Evolutionary conservation across 805 yeast species (phyloP).

Genomic region (Metschnikowia kofuensis): DNA sequence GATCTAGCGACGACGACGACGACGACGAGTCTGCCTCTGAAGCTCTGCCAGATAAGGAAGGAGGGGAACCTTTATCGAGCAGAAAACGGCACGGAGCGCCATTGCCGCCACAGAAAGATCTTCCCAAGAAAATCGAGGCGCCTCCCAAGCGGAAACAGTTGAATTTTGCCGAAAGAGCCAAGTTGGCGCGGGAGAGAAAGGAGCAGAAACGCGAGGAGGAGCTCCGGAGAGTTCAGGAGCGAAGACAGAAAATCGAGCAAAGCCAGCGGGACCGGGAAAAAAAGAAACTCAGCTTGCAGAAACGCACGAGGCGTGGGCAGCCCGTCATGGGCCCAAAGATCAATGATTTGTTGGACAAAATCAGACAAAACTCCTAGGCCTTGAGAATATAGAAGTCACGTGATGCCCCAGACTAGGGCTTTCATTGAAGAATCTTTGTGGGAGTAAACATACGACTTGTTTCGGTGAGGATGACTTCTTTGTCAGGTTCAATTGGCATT

Average conservation of each 20-base stretch:
- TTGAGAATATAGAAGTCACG: background rate
- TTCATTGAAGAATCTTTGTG: background rate
- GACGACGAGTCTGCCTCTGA: background rate
- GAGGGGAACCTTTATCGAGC: slow-evolving; percentile 22
- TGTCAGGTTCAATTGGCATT: too few relatives aligned
- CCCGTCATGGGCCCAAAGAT: slow-evolving; percentile 91
- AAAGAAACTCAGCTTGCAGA: slow-evolving; percentile 39
- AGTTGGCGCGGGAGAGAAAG: slow-evolving; percentile 46
- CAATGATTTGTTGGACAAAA: slow-evolving; percentile 71
- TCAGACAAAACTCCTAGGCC: slow-evolving; percentile 44
- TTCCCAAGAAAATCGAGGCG: slow-evolving; percentile 23
- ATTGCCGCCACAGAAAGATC: slow-evolving; percentile 8
- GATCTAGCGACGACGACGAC: too few relatives aligned
- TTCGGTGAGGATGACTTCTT: too few relatives aligned
- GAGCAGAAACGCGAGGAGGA: slow-evolving; percentile 38
- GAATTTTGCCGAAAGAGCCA: slow-evolving; percentile 45
- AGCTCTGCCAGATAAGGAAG: background rate
- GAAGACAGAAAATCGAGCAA: slow-evolving; percentile 31
- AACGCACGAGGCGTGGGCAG: slow-evolving; percentile 73
- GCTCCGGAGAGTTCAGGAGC: slow-evolving; percentile 39
- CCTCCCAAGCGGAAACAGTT: slow-evolving; percentile 23
- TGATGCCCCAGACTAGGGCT: background rate
- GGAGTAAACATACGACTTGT: too few relatives aligned
- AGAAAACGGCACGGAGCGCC: slow-evolving; percentile 7
- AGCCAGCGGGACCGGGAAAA: slow-evolving; percentile 40